Percentiles rank a stretch among this genome's conserved stretches.
Evolutionary conservation across 2,329 filamentous ascomycete species (phyloP).

Genomic region (Monosporascus sp.): DNA sequence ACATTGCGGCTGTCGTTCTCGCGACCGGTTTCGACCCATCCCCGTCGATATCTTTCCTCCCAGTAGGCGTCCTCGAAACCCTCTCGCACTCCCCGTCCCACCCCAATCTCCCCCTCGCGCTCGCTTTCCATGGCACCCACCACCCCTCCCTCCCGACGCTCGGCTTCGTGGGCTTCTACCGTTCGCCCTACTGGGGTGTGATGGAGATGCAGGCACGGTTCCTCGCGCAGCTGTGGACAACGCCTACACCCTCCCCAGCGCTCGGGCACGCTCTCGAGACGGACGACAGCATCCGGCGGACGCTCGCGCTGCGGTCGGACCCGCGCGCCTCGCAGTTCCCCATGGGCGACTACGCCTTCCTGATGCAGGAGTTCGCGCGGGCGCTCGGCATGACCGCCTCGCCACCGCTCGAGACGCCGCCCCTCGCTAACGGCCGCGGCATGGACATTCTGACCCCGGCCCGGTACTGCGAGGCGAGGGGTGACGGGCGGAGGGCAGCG

Average conservation of each 20-base stretch:
- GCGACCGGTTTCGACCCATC: conserved; percentile 71
- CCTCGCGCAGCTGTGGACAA: conserved; percentile 56
- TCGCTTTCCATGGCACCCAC: conserved; percentile 64
- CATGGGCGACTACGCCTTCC: conserved; percentile 74
- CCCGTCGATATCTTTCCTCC: conserved; percentile 60
- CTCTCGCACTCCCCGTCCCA: conserved; percentile 55
- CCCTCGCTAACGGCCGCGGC: conserved; percentile 35
- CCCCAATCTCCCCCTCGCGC: conserved; percentile 55
- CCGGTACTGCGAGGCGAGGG: conserved; percentile 40
- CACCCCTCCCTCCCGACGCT: conserved; percentile 57
- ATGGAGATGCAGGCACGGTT: conserved; percentile 82
- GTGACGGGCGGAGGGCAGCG: conserved; percentile 31
- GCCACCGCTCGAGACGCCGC: conserved; percentile 30
- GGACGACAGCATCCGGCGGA: conserved; percentile 41
- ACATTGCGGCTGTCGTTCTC: conserved; percentile 64
- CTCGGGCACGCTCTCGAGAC: conserved; percentile 36
- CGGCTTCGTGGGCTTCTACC: conserved; percentile 79
- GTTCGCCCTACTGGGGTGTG: conserved; percentile 79
- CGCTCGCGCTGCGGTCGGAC: conserved; percentile 47
- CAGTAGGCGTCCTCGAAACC: conserved; percentile 45
- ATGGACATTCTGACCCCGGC: conserved; percentile 55
- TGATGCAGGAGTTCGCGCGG: conserved; percentile 66
- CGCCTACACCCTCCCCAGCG: conserved; percentile 16
- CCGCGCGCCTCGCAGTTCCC: conserved; percentile 64
- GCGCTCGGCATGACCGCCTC: conserved; percentile 49